Percentiles rank a stretch among this genome's conserved stretches.
phyloP scores from a whole-genome alignment of 2,329 filamentous ascomycete species.

The Penicillium sp. region DNA sequence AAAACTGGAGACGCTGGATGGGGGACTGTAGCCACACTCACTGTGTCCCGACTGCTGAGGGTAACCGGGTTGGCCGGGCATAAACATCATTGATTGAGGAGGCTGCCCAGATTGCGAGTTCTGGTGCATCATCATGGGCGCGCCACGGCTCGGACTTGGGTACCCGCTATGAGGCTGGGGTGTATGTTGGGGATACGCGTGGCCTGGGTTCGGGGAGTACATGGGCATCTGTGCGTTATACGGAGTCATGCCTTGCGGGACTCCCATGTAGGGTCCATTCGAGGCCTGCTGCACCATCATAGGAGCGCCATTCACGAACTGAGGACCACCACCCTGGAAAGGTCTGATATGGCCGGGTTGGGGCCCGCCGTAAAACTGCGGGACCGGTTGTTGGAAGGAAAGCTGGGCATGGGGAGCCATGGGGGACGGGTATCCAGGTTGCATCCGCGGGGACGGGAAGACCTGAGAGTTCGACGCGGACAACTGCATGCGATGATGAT shows the following conservation, averaged over 20 bases:
- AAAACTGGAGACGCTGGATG: slow-evolving; percentile 34
- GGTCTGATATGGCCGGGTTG: slow-evolving; percentile 70
- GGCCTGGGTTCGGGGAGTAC: slow-evolving; percentile 72
- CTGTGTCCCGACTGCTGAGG: slow-evolving; percentile 70
- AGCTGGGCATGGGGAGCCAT: slow-evolving; percentile 69
- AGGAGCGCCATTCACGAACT: slow-evolving; percentile 67
- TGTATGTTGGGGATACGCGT: slow-evolving; percentile 60
- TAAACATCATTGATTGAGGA: slow-evolving; percentile 64
- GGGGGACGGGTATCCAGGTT: slow-evolving; percentile 65
- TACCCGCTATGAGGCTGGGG: slow-evolving; percentile 66
- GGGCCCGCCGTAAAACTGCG: slow-evolving; percentile 65
- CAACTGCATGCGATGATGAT: slow-evolving; percentile 84
- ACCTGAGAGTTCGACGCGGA: slow-evolving; percentile 79
- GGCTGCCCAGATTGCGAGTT: slow-evolving; percentile 87
- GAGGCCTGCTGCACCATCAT: slow-evolving; percentile 81
- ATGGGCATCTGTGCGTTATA: slow-evolving; percentile 73
- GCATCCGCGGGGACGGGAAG: slow-evolving; percentile 78
- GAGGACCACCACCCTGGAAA: slow-evolving; percentile 67
- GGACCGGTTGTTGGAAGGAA: slow-evolving; percentile 68
- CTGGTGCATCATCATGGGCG: slow-evolving; percentile 92
- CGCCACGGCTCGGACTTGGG: slow-evolving; percentile 81
- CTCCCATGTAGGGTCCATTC: slow-evolving; percentile 66
- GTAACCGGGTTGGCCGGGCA: slow-evolving; percentile 75
- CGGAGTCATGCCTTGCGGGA: slow-evolving; percentile 67
- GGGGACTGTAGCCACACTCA: slow-evolving; percentile 51